Conservation (phyloP, 2,329 filamentous ascomycete genomes). For the Fusarium sulawesiense region DNA sequence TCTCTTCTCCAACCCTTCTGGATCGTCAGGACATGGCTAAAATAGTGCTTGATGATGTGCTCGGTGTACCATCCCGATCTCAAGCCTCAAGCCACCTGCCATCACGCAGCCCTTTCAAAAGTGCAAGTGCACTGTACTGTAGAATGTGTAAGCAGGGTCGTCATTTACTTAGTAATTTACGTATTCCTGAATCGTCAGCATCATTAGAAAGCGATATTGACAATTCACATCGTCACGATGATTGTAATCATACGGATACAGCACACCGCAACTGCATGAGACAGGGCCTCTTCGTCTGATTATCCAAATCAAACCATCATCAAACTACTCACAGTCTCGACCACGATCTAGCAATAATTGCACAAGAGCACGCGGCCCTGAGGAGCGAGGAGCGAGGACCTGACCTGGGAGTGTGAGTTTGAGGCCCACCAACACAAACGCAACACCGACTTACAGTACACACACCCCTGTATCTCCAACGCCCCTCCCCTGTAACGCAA, state of each 20-base stretch:
- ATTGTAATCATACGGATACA: not conserved
- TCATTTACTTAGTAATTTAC: conserved; percentile 1
- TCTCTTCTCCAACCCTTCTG: conserved; percentile 22
- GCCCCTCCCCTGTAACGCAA: conserved; percentile 36
- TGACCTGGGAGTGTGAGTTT: not conserved
- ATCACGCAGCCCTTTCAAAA: conserved; percentile 13
- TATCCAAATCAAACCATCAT: conserved; percentile 27
- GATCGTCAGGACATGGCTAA: conserved; percentile 6
- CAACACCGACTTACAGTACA: conserved; percentile 3
- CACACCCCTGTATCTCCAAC: conserved; percentile 26
- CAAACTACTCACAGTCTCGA: conserved; percentile 35
- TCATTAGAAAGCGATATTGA: not conserved
- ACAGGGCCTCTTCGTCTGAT: not conserved
- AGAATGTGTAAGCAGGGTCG: not conserved
- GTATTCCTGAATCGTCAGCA: not conserved
- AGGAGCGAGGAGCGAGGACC: not conserved
- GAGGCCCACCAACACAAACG: conserved; percentile 4
- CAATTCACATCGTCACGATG: conserved; percentile 1
- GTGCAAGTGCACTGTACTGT: not conserved
- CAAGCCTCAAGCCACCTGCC: conserved; percentile 10
- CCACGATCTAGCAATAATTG: conserved; percentile 34
- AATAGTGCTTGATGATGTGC: conserved; percentile 28
- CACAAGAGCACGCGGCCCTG: conserved; percentile 32
- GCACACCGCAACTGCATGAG: not conserved
- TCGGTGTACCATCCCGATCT: conserved; percentile 4